Evolutionary conservation across 768 basidiomycete species (phyloP).

Genomic region (Cystobasidium tubakii): DNA sequence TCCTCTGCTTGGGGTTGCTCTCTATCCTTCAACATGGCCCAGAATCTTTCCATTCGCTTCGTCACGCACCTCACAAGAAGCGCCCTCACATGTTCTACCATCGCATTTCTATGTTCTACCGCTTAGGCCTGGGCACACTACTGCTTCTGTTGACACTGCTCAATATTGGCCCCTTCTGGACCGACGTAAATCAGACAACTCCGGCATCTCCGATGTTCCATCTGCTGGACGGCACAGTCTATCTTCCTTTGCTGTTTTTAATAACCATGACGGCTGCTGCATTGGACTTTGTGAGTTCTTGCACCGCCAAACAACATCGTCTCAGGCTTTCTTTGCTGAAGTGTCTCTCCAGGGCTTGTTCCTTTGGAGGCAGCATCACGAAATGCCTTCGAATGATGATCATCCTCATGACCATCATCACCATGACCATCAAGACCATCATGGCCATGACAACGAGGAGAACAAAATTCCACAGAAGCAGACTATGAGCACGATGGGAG

Average conservation of each 20-base stretch:
- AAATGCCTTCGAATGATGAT: background rate
- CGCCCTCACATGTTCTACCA: background rate
- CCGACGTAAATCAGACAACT: background rate
- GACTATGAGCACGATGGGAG: background rate
- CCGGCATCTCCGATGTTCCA: background rate
- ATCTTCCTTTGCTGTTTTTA: background rate
- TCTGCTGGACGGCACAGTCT: background rate
- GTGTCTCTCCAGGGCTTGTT: background rate
- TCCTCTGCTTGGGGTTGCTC: background rate
- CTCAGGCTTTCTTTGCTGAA: too few species aligned
- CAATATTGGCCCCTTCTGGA: conserved; percentile 11
- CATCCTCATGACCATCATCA: background rate
- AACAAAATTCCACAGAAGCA: background rate
- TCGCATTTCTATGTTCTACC: conserved; percentile 5
- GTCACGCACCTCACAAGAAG: background rate
- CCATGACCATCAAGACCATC: background rate
- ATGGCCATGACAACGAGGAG: background rate
- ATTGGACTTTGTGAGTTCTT: background rate
- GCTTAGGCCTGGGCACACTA: background rate
- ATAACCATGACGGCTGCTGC: background rate
- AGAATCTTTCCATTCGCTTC: background rate
- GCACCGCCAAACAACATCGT: background rate
- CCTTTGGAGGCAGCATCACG: background rate
- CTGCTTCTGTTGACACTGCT: conserved; percentile 1
- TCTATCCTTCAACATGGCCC: background rate